Percentiles rank a stretch among this genome's conserved stretches.
Evolutionary conservation across 2,329 filamentous ascomycete species (phyloP).

Genomic region (Coleophoma eucalyptorum): DNA sequence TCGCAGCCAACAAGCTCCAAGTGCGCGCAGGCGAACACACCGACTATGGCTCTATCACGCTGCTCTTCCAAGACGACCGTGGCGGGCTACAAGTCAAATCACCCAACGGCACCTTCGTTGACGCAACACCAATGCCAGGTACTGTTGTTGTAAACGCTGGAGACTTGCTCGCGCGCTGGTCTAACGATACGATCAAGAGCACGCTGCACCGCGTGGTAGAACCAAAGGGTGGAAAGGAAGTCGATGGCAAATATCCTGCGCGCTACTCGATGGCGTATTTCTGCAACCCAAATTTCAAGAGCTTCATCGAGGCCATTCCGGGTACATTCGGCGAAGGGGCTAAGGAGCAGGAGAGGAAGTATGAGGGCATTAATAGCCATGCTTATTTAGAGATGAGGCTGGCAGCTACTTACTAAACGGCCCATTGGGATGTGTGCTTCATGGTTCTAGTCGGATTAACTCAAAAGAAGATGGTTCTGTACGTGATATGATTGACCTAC

Average conservation of each 20-base stretch:
- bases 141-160: conserved; percentile 89
- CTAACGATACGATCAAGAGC: conserved; percentile 86
- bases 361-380: conserved; percentile 71
- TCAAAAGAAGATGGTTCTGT: too few relatives aligned
- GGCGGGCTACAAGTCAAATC: conserved; percentile 55
- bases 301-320: conserved; percentile 60
- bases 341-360: conserved; percentile 66
- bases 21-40: conserved; percentile 49
- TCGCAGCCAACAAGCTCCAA: conserved; percentile 46
- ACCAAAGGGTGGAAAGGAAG: conserved; percentile 58
- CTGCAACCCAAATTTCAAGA: conserved; percentile 65
- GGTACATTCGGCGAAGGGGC: conserved; percentile 51
- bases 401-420: conserved; percentile 61
- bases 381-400: conserved; percentile 79
- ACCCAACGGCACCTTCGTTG: conserved; percentile 73
- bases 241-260: conserved; percentile 57
- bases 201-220: conserved; percentile 89
- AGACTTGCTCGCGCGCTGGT: conserved; percentile 82
- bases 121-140: conserved; percentile 76
- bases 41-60: conserved; percentile 48
- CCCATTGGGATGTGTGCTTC: too few relatives aligned
- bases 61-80: conserved; percentile 49
- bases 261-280: conserved; percentile 87
- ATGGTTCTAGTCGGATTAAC: too few relatives aligned
- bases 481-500: too few relatives aligned